A percentile compares a stretch with the other conserved stretches of the same genome.
phyloP scores from a whole-genome alignment of 257 asterid genomes.

The Ballota nigra region DNA sequence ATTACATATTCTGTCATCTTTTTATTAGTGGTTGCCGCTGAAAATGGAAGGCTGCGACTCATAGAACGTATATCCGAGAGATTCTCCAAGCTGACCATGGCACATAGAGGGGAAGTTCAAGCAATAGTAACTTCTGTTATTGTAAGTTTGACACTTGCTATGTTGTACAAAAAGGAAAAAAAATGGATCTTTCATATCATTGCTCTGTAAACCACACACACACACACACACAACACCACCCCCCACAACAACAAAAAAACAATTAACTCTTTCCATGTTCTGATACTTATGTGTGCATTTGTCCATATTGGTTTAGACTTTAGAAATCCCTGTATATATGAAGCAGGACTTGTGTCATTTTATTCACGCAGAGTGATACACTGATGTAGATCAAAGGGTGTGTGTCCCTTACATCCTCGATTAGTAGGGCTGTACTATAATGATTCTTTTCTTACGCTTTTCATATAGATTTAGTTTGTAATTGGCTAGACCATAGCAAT shows the following conservation, averaged over 20 bases:
- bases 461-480: background rate
- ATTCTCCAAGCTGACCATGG: constrained; percentile 81
- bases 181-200: background rate
- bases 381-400: background rate
- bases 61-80: constrained; percentile 63
- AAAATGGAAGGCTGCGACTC: constrained; percentile 68
- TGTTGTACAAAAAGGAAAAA: background rate
- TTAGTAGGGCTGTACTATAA: background rate
- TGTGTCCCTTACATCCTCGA: background rate
- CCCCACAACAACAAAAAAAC: background rate
- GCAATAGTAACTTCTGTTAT: constrained; percentile 83
- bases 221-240: background rate
- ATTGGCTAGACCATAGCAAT: background rate
- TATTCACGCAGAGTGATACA: background rate
- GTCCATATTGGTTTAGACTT: background rate
- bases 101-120: constrained; percentile 83
- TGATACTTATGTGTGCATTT: background rate
- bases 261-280: background rate
- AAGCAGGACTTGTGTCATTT: background rate
- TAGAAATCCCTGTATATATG: background rate
- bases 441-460: background rate
- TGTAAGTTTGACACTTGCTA: constrained; percentile 47
- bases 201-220: background rate
- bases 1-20: constrained; percentile 10
- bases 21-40: constrained; percentile 64